These are phyloP conservation scores for Trichothecium roseum DNA, from an alignment of 2,329 filamentous ascomycete species.

Conservation along the genomic window DNA sequence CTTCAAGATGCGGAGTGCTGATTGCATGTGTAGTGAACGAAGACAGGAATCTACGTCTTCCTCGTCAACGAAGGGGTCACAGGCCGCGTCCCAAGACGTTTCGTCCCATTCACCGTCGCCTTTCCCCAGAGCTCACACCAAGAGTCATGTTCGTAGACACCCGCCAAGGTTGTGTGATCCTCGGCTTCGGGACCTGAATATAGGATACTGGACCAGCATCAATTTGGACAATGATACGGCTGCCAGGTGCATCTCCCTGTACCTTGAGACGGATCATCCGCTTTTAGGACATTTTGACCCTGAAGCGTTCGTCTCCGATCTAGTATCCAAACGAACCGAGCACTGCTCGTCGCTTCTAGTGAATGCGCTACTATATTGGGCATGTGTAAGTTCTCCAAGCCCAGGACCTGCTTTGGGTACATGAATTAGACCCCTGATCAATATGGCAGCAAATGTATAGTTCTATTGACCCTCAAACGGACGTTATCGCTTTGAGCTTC, in stretches of 20 bases:
- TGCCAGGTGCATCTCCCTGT: conserved; percentile 22
- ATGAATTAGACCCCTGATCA: no score
- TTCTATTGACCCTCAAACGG: conserved; percentile 14
- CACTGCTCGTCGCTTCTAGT: conserved; percentile 22
- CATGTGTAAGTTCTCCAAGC: conserved; percentile 16
- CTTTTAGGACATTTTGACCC: conserved; percentile 25
- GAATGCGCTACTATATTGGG: conserved; percentile 21
- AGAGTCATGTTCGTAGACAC: no score
- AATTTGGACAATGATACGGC: conserved; percentile 16
- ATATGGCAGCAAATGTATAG: conserved; percentile 25
- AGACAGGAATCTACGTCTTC: no score
- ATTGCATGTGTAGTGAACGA: no score
- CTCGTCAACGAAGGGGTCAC: not conserved
- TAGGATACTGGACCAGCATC: conserved; percentile 23
- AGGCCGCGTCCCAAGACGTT: not conserved
- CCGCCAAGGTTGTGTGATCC: conserved; percentile 12
- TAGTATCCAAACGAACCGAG: conserved; percentile 12
- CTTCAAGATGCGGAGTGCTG: no score
- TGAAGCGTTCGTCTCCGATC: conserved; percentile 20
- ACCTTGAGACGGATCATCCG: conserved; percentile 26
- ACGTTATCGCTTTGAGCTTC: conserved; percentile 11
- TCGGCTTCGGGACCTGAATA: conserved; percentile 16
- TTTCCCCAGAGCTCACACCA: no score
- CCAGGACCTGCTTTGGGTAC: no score
- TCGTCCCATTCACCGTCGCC: no score